Evolutionary conservation across 768 basidiomycete species (phyloP).

Genomic region (Russula sp.): DNA sequence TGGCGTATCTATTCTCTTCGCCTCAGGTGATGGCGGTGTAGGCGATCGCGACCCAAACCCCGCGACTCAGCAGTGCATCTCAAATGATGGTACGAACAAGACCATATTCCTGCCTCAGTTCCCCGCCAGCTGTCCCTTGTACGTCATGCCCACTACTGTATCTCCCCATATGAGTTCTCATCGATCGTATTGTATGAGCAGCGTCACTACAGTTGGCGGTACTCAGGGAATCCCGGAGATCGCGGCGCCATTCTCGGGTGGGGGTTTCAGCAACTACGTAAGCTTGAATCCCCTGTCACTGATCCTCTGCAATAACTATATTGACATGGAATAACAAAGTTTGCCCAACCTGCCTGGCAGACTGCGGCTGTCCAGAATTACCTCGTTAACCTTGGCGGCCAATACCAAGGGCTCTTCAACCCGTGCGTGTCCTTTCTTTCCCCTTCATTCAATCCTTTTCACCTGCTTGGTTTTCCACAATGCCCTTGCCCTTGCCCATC

Average conservation of each 20-base stretch:
- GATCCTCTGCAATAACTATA: not conserved
- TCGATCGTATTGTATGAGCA: slow-evolving; percentile 31
- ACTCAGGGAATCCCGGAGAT: slow-evolving; percentile 59
- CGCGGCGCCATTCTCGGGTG: slow-evolving; percentile 61
- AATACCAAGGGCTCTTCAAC: slow-evolving; percentile 57
- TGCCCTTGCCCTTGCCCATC: not conserved
- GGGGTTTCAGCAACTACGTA: slow-evolving; percentile 72
- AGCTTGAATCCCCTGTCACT: slow-evolving; percentile 29
- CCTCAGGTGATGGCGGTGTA: slow-evolving; percentile 67
- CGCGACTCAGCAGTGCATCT: slow-evolving; percentile 49
- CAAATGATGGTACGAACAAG: slow-evolving; percentile 55
- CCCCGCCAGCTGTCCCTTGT: slow-evolving; percentile 53
- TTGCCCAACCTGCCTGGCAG: slow-evolving; percentile 53
- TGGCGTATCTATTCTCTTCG: slow-evolving; percentile 62
- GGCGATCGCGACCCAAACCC: slow-evolving; percentile 60
- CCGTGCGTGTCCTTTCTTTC: slow-evolving; percentile 45
- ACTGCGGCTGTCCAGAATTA: slow-evolving; percentile 42
- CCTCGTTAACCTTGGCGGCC: slow-evolving; percentile 43
- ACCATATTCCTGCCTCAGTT: slow-evolving; percentile 54
- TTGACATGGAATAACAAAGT: slow-evolving; percentile 42
- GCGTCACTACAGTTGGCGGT: slow-evolving; percentile 71
- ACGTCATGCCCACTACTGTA: slow-evolving; percentile 22
- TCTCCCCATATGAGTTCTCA: not conserved
- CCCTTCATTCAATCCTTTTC: not conserved
- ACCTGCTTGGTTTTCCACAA: not conserved